Evolutionary conservation across 1,284 basidiomycete genomes (phyloP).

Genomic region (Trametes sp.): DNA sequence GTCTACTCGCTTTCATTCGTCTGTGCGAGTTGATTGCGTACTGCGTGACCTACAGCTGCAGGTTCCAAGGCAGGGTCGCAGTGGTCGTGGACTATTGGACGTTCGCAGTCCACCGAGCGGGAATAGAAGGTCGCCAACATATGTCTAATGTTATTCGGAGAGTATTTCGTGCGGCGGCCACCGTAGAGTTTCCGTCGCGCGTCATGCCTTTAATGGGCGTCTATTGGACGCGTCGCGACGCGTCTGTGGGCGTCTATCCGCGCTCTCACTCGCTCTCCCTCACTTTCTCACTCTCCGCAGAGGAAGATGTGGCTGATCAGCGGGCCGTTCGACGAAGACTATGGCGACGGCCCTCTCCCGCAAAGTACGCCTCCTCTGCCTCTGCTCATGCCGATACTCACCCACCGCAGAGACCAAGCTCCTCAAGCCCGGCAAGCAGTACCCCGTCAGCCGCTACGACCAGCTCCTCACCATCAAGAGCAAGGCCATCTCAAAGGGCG

Average conservation of each 20-base stretch:
- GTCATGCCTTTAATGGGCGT: no score
- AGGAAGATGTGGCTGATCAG: constrained; percentile 57
- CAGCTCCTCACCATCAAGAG: constrained; percentile 54
- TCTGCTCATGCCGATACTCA: not conserved
- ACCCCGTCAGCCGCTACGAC: constrained; percentile 62
- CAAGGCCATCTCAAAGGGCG: constrained; percentile 63
- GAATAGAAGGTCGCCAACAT: no score
- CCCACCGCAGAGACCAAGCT: constrained; percentile 61
- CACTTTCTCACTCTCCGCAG: not conserved
- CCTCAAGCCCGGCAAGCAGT: constrained; percentile 61
- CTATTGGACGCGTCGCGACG: constrained; percentile 8
- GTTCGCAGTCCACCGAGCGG: no score
- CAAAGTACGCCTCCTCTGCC: constrained; percentile 45
- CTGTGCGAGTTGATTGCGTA: no score
- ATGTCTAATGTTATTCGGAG: no score
- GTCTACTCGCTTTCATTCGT: no score
- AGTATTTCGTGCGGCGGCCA: no score
- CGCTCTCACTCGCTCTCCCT: not conserved
- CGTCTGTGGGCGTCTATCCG: not conserved
- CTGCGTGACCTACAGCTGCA: no score
- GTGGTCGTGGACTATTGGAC: no score
- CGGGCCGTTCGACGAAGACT: constrained; percentile 59
- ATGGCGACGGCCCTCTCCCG: constrained; percentile 40
- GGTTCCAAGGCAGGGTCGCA: no score
- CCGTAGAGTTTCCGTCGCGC: no score